phyloP scores from a whole-genome alignment of 164 flowering plant genomes.

The Litsea cubeba region DNA sequence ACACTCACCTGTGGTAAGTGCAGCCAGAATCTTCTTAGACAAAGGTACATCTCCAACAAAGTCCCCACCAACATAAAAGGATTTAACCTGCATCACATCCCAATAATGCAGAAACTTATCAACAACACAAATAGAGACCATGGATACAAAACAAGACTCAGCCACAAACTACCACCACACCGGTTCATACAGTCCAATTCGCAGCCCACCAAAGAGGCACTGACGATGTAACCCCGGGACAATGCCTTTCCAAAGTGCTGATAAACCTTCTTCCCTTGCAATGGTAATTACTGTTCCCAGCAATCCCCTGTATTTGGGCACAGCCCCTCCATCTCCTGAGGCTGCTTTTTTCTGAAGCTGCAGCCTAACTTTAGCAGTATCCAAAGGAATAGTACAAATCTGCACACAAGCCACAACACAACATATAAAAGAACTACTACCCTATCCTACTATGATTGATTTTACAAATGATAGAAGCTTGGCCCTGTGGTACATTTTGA shows the following conservation, averaged over 20 bases:
- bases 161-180: conserved; percentile 34
- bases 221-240: conserved; percentile 94
- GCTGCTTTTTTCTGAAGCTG: conserved; percentile 78
- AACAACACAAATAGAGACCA: background rate
- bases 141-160: too few relatives aligned
- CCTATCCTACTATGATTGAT: background rate
- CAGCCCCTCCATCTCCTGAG: conserved; percentile 41
- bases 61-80: conserved; percentile 55
- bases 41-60: conserved; percentile 68
- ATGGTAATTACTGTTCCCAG: conserved; percentile 78
- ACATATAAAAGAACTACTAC: background rate
- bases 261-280: conserved; percentile 83
- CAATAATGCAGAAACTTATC: background rate
- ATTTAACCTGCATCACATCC: conserved; percentile 54
- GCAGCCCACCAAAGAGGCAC: conserved; percentile 79
- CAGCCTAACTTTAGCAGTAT: conserved; percentile 92
- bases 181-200: conserved; percentile 89
- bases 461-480: background rate
- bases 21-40: conserved; percentile 73
- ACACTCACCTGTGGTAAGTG: conserved; percentile 69
- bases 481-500: background rate
- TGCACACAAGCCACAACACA: conserved; percentile 25
- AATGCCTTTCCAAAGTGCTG: conserved; percentile 91
- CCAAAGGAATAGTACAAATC: conserved; percentile 91
- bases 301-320: conserved; percentile 76